Conservation (phyloP, 192 early-diverging fungal genomes). For the Geosiphon pyriformis region DNA sequence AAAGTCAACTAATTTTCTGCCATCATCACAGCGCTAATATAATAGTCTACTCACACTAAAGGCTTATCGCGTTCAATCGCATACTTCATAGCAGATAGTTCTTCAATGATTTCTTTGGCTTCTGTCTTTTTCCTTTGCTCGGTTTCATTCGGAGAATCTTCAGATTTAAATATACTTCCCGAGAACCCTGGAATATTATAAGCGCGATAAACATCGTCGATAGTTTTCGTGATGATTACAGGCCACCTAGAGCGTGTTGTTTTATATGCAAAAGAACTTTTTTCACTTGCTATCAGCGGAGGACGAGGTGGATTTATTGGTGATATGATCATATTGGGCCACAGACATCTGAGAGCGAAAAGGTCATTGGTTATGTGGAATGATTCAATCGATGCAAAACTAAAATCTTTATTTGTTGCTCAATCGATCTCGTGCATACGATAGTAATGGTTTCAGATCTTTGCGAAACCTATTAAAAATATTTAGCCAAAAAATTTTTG, state of each 20-base stretch:
- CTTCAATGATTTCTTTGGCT: conserved; percentile 61
- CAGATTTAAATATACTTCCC: no score
- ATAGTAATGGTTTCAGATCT: no score
- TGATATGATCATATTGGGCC: no score
- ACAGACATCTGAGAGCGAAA: no score
- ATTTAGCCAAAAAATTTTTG: no score
- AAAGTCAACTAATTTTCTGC: background rate
- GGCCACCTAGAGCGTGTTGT: conserved; percentile 75
- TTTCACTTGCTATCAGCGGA: conserved; percentile 56
- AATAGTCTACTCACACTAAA: conserved; percentile 32
- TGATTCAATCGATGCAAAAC: no score
- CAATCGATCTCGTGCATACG: no score
- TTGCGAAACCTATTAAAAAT: no score
- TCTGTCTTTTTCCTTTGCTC: conserved; percentile 44
- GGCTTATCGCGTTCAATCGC: conserved; percentile 64
- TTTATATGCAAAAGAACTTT: conserved; percentile 68
- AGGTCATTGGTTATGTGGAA: no score
- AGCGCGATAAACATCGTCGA: conserved; percentile 65
- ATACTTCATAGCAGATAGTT: conserved; percentile 63
- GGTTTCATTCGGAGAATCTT: no score
- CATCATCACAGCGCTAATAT: background rate
- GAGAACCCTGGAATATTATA: conserved; percentile 32
- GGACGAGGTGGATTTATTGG: conserved; percentile 49
- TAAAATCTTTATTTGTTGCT: no score
- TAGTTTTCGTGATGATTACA: conserved; percentile 73